Conservation (phyloP, 2,329 filamentous ascomycete species). For the Colletotrichum spinosum region DNA sequence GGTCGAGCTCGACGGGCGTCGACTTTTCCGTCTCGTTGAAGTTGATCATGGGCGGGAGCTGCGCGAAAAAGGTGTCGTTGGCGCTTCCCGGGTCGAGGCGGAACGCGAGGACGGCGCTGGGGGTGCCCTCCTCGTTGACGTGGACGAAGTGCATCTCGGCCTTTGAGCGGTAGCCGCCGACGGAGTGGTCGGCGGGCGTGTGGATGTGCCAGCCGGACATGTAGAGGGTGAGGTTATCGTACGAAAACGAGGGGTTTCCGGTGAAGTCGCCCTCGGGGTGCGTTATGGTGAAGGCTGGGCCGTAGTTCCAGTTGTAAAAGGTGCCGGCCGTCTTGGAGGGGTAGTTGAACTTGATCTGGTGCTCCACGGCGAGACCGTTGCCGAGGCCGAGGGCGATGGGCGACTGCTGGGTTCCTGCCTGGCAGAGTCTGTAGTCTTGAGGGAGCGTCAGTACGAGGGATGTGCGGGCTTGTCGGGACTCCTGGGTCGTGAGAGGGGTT, state of each 20-base stretch:
- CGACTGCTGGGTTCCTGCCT: slow-evolving; percentile 61
- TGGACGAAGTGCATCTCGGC: slow-evolving; percentile 63
- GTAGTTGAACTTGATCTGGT: slow-evolving; percentile 57
- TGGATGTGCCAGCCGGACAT: slow-evolving; percentile 64
- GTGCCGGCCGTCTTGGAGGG: slow-evolving; percentile 48
- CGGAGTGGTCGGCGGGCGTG: slow-evolving; percentile 60
- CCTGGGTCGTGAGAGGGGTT: too few species aligned
- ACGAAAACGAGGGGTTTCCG: slow-evolving; percentile 53
- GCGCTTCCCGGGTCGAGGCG: slow-evolving; percentile 55
- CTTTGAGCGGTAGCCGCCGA: slow-evolving; percentile 54
- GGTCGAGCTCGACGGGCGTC: slow-evolving; percentile 42
- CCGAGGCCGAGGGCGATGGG: slow-evolving; percentile 57
- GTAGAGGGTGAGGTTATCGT: slow-evolving; percentile 59
- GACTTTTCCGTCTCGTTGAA: slow-evolving; percentile 47
- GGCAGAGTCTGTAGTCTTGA: slow-evolving; percentile 49
- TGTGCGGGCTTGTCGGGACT: too few species aligned
- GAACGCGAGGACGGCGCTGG: slow-evolving; percentile 56
- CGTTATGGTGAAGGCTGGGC: slow-evolving; percentile 54
- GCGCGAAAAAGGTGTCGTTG: slow-evolving; percentile 52
- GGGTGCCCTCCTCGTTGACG: slow-evolving; percentile 45
- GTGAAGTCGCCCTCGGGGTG: slow-evolving; percentile 51
- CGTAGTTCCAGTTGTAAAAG: slow-evolving; percentile 62
- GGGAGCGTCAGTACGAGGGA: neutral
- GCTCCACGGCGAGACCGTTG: slow-evolving; percentile 53
- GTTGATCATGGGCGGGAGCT: slow-evolving; percentile 52